phyloP scores from a whole-genome alignment of 106 monocot genomes.

The Allium fistulosum region DNA sequence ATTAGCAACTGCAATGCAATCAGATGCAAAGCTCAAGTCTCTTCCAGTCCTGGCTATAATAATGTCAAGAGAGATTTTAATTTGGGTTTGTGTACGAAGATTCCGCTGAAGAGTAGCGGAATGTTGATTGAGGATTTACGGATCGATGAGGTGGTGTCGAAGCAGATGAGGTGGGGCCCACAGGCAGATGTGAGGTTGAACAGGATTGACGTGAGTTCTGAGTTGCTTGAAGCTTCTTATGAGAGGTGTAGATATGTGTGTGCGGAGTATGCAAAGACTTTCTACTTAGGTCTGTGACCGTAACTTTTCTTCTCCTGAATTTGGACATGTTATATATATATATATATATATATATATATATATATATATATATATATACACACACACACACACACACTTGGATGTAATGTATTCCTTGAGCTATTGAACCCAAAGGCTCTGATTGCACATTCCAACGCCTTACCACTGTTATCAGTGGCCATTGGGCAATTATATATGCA shows the following conservation, averaged over 20 bases:
- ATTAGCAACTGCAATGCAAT: neutral
- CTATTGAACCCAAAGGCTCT: too few relatives aligned
- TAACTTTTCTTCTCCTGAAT: neutral
- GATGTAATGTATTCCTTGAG: too few relatives aligned
- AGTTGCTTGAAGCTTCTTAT: constrained; percentile 7
- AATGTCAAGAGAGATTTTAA: neutral
- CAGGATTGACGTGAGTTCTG: neutral
- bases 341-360: neutral
- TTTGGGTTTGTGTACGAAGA: neutral
- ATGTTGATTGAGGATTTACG: neutral
- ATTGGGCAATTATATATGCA: too few relatives aligned
- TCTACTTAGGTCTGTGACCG: constrained; percentile 5
- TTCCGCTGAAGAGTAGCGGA: neutral
- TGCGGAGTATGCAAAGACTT: constrained; percentile 12
- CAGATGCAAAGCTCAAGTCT: constrained; percentile 2
- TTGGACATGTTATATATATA: neutral
- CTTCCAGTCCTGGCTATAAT: neutral
- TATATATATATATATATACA: too few relatives aligned
- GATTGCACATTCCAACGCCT: too few relatives aligned
- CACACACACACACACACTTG: too few relatives aligned
- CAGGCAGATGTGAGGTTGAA: neutral
- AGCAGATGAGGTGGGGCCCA: constrained; percentile 1
- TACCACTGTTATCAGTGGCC: too few relatives aligned
- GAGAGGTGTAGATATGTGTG: constrained; percentile 13
- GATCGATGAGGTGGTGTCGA: neutral